phyloP scores from a whole-genome alignment of 2,329 filamentous ascomycete genomes.

The Diaporthe ampelina region DNA sequence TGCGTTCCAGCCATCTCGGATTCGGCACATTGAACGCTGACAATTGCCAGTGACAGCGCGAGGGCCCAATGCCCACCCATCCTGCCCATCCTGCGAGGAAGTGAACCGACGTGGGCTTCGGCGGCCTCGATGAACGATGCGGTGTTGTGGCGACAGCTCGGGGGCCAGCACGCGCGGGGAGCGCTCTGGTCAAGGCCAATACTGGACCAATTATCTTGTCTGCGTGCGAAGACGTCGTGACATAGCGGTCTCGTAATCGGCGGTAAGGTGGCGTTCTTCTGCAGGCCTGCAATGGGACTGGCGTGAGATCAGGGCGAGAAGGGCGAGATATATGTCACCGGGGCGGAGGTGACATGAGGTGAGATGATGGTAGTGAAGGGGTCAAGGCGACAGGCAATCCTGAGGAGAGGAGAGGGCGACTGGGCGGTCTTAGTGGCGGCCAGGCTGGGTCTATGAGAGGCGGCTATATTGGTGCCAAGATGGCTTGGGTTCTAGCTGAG shows the following conservation, averaged over 20 bases:
- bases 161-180: not conserved
- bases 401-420: conserved; percentile 29
- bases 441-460: conserved; percentile 12
- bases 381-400: conserved; percentile 31
- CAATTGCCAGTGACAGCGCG: conserved; percentile 50
- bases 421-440: conserved; percentile 17
- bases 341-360: conserved; percentile 4
- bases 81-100: conserved; percentile 42
- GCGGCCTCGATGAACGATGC: conserved; percentile 39
- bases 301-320: not conserved
- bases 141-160: not conserved
- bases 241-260: conserved; percentile 18
- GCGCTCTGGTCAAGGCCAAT: conserved; percentile 22
- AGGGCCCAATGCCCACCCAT: conserved; percentile 50
- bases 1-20: conserved; percentile 50
- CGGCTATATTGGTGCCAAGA: conserved; percentile 29
- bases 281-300: not conserved
- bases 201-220: conserved; percentile 11
- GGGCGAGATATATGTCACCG: conserved; percentile 3
- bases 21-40: conserved; percentile 50
- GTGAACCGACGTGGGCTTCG: conserved; percentile 56
- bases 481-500: conserved; percentile 23
- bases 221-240: conserved; percentile 1
- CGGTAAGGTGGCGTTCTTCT: not conserved
- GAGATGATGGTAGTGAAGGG: not conserved